These are phyloP conservation scores for Lentinus tigrinus DNA, from an alignment of 768 basidiomycete species.

Conservation along the genomic window DNA sequence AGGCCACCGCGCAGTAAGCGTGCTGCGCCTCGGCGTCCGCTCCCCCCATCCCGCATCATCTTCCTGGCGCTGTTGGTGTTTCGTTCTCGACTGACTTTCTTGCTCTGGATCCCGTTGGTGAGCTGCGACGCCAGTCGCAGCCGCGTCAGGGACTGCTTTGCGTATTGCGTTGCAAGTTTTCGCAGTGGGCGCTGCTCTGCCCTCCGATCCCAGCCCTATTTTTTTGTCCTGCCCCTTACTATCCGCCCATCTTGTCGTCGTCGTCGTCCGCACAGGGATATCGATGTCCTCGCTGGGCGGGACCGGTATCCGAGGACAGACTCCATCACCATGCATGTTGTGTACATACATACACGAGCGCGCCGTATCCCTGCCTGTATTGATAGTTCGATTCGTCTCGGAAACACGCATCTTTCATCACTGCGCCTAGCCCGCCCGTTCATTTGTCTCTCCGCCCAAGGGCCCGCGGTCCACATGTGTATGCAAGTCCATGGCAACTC, in stretches of 20 bases:
- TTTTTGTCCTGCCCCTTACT: background rate
- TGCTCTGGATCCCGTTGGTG: background rate
- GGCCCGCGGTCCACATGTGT: no score
- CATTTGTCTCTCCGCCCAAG: no score
- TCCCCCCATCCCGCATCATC: background rate
- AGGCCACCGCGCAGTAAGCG: constrained; percentile 8
- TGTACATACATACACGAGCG: background rate
- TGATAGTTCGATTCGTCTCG: background rate
- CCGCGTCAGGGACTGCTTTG: background rate
- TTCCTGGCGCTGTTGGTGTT: no score
- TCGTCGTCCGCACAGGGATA: background rate
- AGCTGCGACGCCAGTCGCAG: background rate
- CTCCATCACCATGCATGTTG: background rate
- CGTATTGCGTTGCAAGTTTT: background rate
- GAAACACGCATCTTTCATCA: background rate
- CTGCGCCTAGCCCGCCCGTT: no score
- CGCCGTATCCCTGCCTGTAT: constrained; percentile 8
- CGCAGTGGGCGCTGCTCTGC: background rate
- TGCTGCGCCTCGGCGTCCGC: background rate
- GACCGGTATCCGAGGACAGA: background rate
- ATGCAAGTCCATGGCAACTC: no score
- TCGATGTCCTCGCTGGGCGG: background rate
- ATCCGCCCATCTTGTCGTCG: no score
- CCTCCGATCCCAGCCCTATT: background rate
- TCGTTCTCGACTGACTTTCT: background rate